These are phyloP conservation scores for Rhodotorula sp. DNA, from an alignment of 1,284 basidiomycete genomes.

Conservation along the genomic window DNA sequence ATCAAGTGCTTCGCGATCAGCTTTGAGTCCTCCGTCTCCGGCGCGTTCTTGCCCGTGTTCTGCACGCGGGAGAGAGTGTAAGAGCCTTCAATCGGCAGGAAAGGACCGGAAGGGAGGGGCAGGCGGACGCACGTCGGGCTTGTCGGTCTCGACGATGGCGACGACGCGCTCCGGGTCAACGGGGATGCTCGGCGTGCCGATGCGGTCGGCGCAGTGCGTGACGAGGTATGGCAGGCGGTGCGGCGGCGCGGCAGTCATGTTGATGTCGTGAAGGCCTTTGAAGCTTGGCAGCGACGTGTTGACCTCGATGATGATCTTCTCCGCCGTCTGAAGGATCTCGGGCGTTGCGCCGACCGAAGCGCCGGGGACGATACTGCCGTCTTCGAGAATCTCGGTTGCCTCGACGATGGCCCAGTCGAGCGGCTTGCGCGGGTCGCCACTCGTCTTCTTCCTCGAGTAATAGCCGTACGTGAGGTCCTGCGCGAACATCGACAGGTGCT, in stretches of 20 bases:
- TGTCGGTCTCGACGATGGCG: slow-evolving; percentile 56
- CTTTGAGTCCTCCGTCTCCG: slow-evolving; percentile 55
- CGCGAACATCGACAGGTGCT: slow-evolving; percentile 44
- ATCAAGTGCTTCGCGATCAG: slow-evolving; percentile 59
- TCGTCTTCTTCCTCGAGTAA: slow-evolving; percentile 55
- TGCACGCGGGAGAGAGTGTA: neutral
- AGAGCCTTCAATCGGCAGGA: too few relatives aligned
- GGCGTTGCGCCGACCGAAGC: slow-evolving; percentile 61
- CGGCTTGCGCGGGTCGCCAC: slow-evolving; percentile 52
- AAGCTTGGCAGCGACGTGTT: slow-evolving; percentile 42
- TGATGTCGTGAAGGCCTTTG: slow-evolving; percentile 53
- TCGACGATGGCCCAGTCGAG: slow-evolving; percentile 61
- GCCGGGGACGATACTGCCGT: slow-evolving; percentile 59
- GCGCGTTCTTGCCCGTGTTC: slow-evolving; percentile 59
- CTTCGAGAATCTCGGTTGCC: slow-evolving; percentile 59
- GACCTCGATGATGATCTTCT: slow-evolving; percentile 54
- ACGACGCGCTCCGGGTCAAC: slow-evolving; percentile 60
- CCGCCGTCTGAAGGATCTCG: slow-evolving; percentile 58
- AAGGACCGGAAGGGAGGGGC: neutral
- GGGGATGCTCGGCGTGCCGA: slow-evolving; percentile 57
- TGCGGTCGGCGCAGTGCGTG: slow-evolving; percentile 56
- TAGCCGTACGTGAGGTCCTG: slow-evolving; percentile 59
- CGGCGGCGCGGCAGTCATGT: slow-evolving; percentile 55
- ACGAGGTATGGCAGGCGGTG: slow-evolving; percentile 58
- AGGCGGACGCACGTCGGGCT: slow-evolving; percentile 51